Base-by-base conservation (phyloP, 495 filamentous ascomycete genomes). In the Xylaria telfairii region DNA sequence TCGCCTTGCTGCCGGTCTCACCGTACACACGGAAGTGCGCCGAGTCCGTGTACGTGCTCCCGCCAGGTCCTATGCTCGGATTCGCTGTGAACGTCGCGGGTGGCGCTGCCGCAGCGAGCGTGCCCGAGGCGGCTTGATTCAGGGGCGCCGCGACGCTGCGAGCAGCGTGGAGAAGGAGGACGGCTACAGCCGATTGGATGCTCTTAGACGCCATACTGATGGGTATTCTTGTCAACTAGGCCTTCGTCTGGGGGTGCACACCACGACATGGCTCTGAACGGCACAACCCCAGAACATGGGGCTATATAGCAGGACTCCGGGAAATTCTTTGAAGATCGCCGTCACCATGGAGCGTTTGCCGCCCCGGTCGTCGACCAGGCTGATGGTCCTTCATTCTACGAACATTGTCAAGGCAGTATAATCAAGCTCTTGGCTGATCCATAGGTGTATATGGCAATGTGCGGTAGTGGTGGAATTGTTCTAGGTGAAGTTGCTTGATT, bases 1-100 rank as follows among this genome's bases (percentile, higher is more conserved):
- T 72, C 21, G 78, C 78, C 34, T 69, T 51, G n/a, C 72, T 56
- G 21, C 76, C 70, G n/a, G 21, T 68, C 0, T 68, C 71, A 32
- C 69, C 68, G 65, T 81, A 82, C n/a, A 81, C 65, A 41, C 81
- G 81, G 69, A 82, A 82, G 68, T 82, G 81, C 3, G 81, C 71
- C 5, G 76, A 81, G 73, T 82, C 81, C 51, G 76, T 77, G 67
- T 66, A 82, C 2, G 49, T 63, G 17, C 71, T 68, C 9, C 74
- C 72, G 5, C 78, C 78, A 4, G 76, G 74, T 13, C 81, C 79
- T 28, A 79, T 65, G 1, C 13, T 69, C 7, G 77, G 75, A 65
- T 81, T 82, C 8, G 80, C 57, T 7, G 72, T 74, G 72, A 76
- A 82, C 0, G 72, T 49, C 17, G 70, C 74, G 6, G 76, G 76